Evolutionary conservation across 495 filamentous ascomycete species (phyloP).

Genomic region (Chaetomium cochliodes): DNA sequence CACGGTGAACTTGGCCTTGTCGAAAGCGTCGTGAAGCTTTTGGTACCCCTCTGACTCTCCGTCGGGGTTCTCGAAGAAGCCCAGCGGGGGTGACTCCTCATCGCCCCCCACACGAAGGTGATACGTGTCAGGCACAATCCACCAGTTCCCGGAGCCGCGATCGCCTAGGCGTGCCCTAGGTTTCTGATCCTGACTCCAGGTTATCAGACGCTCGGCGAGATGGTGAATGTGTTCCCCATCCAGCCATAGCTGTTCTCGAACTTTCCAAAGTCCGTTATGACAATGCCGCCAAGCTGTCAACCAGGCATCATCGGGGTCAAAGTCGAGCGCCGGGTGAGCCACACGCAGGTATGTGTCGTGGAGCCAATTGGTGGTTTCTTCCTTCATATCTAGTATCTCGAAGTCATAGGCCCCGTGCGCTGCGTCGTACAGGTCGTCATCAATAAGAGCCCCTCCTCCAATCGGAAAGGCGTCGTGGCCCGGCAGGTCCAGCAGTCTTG

Average conservation of each 20-base stretch:
- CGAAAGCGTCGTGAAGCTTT: too few species aligned
- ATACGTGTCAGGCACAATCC: background rate
- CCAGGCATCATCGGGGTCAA: background rate
- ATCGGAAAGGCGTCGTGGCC: background rate
- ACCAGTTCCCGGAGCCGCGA: background rate
- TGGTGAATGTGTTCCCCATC: background rate
- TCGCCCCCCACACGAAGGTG: background rate
- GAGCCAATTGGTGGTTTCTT: background rate
- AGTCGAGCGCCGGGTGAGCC: background rate
- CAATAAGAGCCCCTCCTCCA: background rate
- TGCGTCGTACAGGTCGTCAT: background rate
- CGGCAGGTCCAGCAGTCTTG: background rate
- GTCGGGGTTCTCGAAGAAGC: background rate
- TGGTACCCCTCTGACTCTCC: background rate
- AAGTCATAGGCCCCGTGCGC: background rate
- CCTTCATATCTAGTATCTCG: too few species aligned
- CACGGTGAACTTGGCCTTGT: background rate
- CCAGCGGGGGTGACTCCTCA: background rate
- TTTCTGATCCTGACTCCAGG: conserved; percentile 8
- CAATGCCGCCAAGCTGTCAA: background rate
- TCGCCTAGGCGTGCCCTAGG: conserved; percentile 1
- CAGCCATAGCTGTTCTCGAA: background rate
- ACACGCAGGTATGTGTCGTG: background rate
- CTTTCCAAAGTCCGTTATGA: background rate
- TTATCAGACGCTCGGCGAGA: conserved; percentile 1